Evolutionary conservation across 805 yeast genomes (phyloP), one percentile per base, ranked within the genome.

Genomic region (Starmerella cellae): DNA sequence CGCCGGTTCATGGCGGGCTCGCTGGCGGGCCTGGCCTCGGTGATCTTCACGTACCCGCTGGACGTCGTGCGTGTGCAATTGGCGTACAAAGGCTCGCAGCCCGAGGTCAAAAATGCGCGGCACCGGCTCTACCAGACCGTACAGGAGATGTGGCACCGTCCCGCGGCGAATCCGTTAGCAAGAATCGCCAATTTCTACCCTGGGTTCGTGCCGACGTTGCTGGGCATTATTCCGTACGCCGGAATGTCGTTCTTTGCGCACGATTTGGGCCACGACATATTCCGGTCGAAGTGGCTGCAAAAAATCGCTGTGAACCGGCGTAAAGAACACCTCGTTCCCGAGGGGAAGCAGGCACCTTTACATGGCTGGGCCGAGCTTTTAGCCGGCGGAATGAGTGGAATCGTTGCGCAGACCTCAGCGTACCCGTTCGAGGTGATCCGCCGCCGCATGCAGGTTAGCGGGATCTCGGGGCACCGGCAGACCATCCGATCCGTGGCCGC

Each of bases 151-250:
- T 57, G 51, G 43, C 19, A 37, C 29, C 56, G 53, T 58, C 53
- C 42, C 11, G 35, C 40, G 23, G 8, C 34, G 9, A 5, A 9
- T 6, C 9, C 10, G 14, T 11, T 33, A 5, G 26, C 13, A 3
- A 38, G 45, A n/a, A 3, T 50, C 14, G 14, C 34, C 18, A 88
- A 87, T 63, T 91, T 87, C 60, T 91, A 88, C 63, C 70, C 96
- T 44, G 98, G 98, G 2, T 91, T 88, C 61, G 73, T 81, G 6
- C 95, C 98, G 17, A 91, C 98, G 0, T 77, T 91, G 35, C 55
- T 87, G 32, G 98, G 98, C 10, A 87, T 91, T 94, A 69, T 91
- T 19, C 98, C 98, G 1, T 91, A 91, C 59, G 98, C 98, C 1
- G 98, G 98, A 10, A 96, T 88, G 3, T 82, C 95, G 3, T 91